Conservation (phyloP, 1,284 basidiomycete species). For the Leccinum ponderosum region DNA sequence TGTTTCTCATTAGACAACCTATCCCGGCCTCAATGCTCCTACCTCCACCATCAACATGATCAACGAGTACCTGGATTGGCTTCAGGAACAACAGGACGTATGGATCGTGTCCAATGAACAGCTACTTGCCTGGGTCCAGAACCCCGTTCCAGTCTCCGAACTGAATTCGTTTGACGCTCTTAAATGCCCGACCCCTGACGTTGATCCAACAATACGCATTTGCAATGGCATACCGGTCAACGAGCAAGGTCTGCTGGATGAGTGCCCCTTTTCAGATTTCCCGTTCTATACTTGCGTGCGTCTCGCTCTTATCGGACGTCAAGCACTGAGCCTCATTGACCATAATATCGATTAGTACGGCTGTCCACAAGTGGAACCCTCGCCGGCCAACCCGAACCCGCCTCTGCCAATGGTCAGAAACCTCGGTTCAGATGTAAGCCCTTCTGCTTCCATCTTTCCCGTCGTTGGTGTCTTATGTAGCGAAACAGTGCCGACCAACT, state of each 20-base stretch:
- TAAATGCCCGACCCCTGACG: neutral
- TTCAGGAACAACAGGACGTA: conserved; percentile 1
- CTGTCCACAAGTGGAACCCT: conserved; percentile 57
- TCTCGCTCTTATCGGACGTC: neutral
- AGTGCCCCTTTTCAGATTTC: neutral
- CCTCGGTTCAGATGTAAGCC: conserved; percentile 54
- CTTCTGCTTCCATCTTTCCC: neutral
- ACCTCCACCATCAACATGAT: conserved; percentile 1
- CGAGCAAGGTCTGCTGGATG: neutral
- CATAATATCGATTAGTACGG: neutral
- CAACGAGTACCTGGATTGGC: conserved; percentile 2
- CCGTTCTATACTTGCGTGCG: conserved; percentile 1
- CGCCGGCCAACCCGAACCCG: conserved; percentile 64
- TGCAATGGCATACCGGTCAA: neutral
- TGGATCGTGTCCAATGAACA: conserved; percentile 1
- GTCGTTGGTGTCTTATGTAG: neutral
- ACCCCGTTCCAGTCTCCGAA: neutral
- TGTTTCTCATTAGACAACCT: neutral
- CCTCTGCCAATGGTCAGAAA: conserved; percentile 35
- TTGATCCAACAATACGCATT: neutral
- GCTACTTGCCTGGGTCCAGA: neutral
- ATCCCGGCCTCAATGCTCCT: neutral
- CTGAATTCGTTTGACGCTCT: neutral
- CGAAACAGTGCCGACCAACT: conserved; percentile 64
- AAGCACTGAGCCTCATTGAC: neutral